phyloP scores from a whole-genome alignment of 768 basidiomycete genomes.

The Boletus bicolor region DNA sequence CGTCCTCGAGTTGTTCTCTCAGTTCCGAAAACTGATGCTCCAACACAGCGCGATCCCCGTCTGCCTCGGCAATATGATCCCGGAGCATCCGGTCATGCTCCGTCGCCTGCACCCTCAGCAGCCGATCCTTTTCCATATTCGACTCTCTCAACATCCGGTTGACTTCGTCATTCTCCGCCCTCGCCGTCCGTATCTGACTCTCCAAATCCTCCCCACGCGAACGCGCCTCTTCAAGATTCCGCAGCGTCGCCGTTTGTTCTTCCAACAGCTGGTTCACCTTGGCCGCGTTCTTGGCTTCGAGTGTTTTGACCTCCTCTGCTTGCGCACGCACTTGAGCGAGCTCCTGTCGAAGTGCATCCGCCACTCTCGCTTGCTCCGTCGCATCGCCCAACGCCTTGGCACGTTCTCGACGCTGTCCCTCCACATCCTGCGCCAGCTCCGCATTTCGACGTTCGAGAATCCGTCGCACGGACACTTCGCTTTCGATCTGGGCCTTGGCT shows the following conservation, averaged over 20 bases:
- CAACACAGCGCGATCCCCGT: conserved; percentile 88
- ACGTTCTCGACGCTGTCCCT: conserved; percentile 52
- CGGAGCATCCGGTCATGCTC: conserved; percentile 67
- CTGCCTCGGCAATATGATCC: conserved; percentile 89
- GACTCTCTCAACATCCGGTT: conserved; percentile 65
- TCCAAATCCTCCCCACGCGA: conserved; percentile 72
- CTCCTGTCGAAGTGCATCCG: conserved; percentile 61
- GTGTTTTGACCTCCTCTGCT: conserved; percentile 62
- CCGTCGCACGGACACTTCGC: conserved; percentile 56
- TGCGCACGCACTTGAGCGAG: conserved; percentile 58
- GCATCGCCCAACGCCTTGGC: conserved; percentile 62
- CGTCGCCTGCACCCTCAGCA: conserved; percentile 68
- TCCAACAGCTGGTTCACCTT: conserved; percentile 66
- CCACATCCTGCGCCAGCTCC: conserved; percentile 54
- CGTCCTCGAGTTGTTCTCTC: conserved; percentile 56
- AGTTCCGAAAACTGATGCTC: conserved; percentile 84
- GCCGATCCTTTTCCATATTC: conserved; percentile 72
- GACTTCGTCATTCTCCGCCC: conserved; percentile 66
- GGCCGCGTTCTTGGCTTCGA: conserved; percentile 61
- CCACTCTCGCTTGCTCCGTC: conserved; percentile 58
- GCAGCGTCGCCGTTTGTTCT: conserved; percentile 71
- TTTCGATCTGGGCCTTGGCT: conserved; percentile 59
- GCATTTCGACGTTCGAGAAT: conserved; percentile 63
- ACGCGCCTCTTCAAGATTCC: conserved; percentile 72
- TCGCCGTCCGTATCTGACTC: conserved; percentile 65